phyloP scores from a whole-genome alignment of 1,139 yeast genomes.

The Yamadazyma siamensis region DNA sequence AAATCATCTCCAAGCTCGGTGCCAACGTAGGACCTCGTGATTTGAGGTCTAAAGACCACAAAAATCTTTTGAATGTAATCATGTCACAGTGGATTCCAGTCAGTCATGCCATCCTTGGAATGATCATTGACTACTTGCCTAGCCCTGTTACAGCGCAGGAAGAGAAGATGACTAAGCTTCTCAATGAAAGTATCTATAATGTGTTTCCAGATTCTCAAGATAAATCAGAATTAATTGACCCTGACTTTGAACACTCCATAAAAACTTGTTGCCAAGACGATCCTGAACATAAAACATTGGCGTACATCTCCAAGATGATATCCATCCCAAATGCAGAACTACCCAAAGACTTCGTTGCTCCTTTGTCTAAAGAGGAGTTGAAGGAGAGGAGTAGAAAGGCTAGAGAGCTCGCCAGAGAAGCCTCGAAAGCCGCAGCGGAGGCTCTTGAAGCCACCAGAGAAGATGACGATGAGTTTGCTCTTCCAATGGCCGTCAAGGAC shows the following conservation, averaged over 20 bases:
- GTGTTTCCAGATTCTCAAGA: conserved; percentile 37
- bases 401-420: conserved; percentile 64
- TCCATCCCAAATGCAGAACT: conserved; percentile 80
- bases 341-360: conserved; percentile 48
- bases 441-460: conserved; percentile 25
- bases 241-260: conserved; percentile 53
- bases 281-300: conserved; percentile 59
- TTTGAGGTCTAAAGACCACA: conserved; percentile 73
- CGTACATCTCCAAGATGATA: conserved; percentile 86
- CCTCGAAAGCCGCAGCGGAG: conserved; percentile 57
- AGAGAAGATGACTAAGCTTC: conserved; percentile 63
- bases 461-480: conserved; percentile 27
- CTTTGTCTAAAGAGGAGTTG: conserved; percentile 54
- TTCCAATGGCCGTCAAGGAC: conserved; percentile 25
- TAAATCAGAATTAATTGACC: conserved; percentile 41
- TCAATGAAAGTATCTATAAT: conserved; percentile 46
- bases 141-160: conserved; percentile 77
- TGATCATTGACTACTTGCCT: conserved; percentile 83
- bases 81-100: conserved; percentile 96
- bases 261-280: conserved; percentile 52
- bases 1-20: conserved; percentile 68
- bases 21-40: conserved; percentile 75
- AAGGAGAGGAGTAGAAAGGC: conserved; percentile 67
- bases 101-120: conserved; percentile 76
- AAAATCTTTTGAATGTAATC: conserved; percentile 58